A percentile compares a stretch with the other conserved stretches of the same genome.
Evolutionary conservation across 169 alveolate species (phyloP).

Genomic region (Eimeria sp.): DNA sequence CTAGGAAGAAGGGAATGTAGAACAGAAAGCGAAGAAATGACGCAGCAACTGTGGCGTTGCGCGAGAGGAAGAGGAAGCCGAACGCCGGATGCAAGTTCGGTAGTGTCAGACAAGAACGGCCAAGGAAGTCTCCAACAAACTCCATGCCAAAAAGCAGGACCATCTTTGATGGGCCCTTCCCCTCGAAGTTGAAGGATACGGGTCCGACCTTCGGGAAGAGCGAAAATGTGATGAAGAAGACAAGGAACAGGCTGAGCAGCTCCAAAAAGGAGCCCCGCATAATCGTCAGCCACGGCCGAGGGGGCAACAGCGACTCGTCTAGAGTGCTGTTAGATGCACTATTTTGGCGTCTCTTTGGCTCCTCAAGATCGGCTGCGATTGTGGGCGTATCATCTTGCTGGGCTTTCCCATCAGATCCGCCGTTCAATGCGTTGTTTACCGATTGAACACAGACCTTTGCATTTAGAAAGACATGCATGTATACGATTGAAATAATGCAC

Average conservation of each 20-base stretch:
- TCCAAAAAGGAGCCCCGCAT: conserved; percentile 54
- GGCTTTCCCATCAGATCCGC: conserved; percentile 7
- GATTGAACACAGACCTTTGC: conserved; percentile 46
- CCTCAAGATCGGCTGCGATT: conserved; percentile 32
- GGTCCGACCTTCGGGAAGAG: conserved; percentile 78
- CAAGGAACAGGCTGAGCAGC: conserved; percentile 35
- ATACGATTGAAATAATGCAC: conserved; percentile 10
- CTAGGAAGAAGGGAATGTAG: conserved; percentile 63
- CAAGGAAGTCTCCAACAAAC: conserved; percentile 56
- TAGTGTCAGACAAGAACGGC: conserved; percentile 43
- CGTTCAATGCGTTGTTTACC: conserved; percentile 4
- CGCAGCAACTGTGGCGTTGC: conserved; percentile 27
- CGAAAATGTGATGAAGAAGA: conserved; percentile 38
- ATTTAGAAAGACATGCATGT: conserved; percentile 50
- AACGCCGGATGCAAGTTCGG: conserved; percentile 6
- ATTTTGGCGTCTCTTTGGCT: conserved; percentile 23
- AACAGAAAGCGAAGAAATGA: conserved; percentile 27
- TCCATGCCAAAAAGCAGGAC: conserved; percentile 60
- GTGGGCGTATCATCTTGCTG: conserved; percentile 36
- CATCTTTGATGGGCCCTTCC: conserved; percentile 16
- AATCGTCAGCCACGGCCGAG: conserved; percentile 60
- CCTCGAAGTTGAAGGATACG: conserved; percentile 44
- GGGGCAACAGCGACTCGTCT: conserved; percentile 53
- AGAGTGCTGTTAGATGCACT: conserved; percentile 4
- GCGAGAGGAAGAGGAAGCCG: conserved; percentile 67